Conservation (phyloP, 2,329 filamentous ascomycete genomes). For the Fusarium subtropicale region DNA sequence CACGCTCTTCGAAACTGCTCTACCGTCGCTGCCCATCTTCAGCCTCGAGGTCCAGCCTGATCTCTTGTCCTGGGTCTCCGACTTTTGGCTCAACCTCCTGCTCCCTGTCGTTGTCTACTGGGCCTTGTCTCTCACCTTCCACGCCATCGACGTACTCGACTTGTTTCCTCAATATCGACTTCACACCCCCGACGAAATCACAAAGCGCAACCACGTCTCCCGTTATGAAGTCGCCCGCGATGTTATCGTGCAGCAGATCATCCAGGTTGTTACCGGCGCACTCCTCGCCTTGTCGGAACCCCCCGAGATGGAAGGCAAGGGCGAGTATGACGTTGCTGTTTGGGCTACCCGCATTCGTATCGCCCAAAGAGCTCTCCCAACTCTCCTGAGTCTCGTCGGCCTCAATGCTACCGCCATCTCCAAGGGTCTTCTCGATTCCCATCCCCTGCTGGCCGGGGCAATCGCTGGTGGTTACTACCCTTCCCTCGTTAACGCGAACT, state of each 20-base stretch:
- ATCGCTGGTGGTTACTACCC: conserved; percentile 87
- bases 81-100: conserved; percentile 81
- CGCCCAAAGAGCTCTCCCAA: conserved; percentile 81
- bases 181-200: conserved; percentile 92
- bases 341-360: conserved; percentile 88
- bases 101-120: conserved; percentile 89
- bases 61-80: conserved; percentile 81
- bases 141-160: conserved; percentile 86
- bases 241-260: conserved; percentile 89
- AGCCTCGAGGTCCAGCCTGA: conserved; percentile 75
- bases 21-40: conserved; percentile 90
- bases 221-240: conserved; percentile 89
- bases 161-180: conserved; percentile 91
- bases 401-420: conserved; percentile 81
- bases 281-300: conserved; percentile 78
- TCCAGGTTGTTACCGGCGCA: conserved; percentile 81
- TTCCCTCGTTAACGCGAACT: conserved; percentile 70
- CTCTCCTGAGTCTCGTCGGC: conserved; percentile 76
- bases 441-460: conserved; percentile 79
- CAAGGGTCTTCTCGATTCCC: conserved; percentile 76
- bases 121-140: conserved; percentile 86
- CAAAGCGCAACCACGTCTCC: conserved; percentile 86
- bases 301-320: conserved; percentile 78
- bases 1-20: conserved; percentile 65
- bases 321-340: conserved; percentile 86